A percentile compares a stretch with the other conserved stretches of the same genome.
Evolutionary conservation across 2,329 filamentous ascomycete genomes (phyloP).

Genomic region (Rhinocladiella similis): DNA sequence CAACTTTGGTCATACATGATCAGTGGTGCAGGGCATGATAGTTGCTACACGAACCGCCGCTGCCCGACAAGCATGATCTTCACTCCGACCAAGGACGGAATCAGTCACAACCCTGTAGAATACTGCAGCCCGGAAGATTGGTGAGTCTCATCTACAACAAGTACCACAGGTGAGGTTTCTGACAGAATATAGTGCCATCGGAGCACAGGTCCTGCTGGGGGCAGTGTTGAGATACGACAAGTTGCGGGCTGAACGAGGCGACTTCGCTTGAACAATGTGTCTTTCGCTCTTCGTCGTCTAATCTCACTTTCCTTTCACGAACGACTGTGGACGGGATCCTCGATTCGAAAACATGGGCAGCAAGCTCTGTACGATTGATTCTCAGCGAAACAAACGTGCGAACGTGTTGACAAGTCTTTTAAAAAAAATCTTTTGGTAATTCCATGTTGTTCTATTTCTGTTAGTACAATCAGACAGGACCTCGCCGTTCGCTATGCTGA

Average conservation of each 20-base stretch:
- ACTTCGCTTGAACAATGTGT: slow-evolving; percentile 10
- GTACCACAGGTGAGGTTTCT: background rate
- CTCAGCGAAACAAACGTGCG: too few relatives aligned
- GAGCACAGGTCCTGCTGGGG: slow-evolving; percentile 28
- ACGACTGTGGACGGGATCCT: background rate
- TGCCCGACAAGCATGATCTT: slow-evolving; percentile 69
- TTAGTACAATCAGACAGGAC: background rate
- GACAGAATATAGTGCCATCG: slow-evolving; percentile 32
- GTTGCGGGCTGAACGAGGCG: slow-evolving; percentile 21
- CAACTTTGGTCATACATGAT: slow-evolving; percentile 52
- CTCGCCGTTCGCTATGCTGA: background rate
- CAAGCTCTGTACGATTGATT: too few relatives aligned
- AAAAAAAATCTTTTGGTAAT: too few relatives aligned
- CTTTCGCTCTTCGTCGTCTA: too few relatives aligned
- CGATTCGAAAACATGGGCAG: too few relatives aligned
- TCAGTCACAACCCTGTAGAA: slow-evolving; percentile 65
- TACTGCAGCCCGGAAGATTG: slow-evolving; percentile 62
- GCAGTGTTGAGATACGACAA: slow-evolving; percentile 46
- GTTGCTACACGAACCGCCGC: slow-evolving; percentile 59
- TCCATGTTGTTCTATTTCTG: background rate
- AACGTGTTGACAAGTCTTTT: too few relatives aligned
- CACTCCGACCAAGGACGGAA: slow-evolving; percentile 63
- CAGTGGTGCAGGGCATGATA: slow-evolving; percentile 66
- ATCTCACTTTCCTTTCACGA: too few relatives aligned
- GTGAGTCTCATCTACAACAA: slow-evolving; percentile 14